phyloP scores from a whole-genome alignment of 129 eudicot species.

The Saussurea involucrata region DNA sequence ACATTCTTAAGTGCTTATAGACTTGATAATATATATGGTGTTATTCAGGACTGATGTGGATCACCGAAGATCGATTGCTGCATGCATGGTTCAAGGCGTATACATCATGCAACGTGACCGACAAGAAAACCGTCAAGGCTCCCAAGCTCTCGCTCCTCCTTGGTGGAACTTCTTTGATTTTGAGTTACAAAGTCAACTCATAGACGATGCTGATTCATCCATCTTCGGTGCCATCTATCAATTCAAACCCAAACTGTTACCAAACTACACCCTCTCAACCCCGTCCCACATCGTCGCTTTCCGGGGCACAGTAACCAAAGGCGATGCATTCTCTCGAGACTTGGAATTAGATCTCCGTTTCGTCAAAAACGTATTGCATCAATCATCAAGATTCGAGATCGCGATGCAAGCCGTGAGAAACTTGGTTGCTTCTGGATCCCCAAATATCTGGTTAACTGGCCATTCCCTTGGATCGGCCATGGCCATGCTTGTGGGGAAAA shows the following conservation, averaged over 20 bases:
- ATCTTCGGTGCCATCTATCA: slow-evolving; percentile 75
- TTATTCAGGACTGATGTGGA: slow-evolving; percentile 61
- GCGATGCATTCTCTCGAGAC: slow-evolving; percentile 68
- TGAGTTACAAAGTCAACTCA: slow-evolving; percentile 43
- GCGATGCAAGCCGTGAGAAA: slow-evolving; percentile 75
- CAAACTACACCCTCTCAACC: slow-evolving; percentile 20
- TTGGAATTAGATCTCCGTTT: slow-evolving; percentile 62
- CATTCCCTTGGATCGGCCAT: slow-evolving; percentile 94
- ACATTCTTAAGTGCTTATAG: background rate
- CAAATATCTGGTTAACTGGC: slow-evolving; percentile 68
- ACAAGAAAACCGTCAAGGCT: slow-evolving; percentile 66
- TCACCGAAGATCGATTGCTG: slow-evolving; percentile 85
- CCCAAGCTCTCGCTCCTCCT: slow-evolving; percentile 68
- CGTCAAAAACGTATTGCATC: slow-evolving; percentile 60
- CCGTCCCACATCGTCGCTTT: slow-evolving; percentile 72
- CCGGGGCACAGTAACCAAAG: slow-evolving; percentile 81
- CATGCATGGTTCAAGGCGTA: slow-evolving; percentile 77
- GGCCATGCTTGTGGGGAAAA: slow-evolving; percentile 85
- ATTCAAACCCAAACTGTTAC: slow-evolving; percentile 25
- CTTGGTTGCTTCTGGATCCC: slow-evolving; percentile 58
- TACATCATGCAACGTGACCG: slow-evolving; percentile 81
- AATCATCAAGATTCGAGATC: slow-evolving; percentile 58
- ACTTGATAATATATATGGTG: background rate
- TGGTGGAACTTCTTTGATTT: slow-evolving; percentile 82
- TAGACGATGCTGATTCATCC: slow-evolving; percentile 71